phyloP scores from a whole-genome alignment of 1,139 yeast species.

The Pichia sp. region DNA sequence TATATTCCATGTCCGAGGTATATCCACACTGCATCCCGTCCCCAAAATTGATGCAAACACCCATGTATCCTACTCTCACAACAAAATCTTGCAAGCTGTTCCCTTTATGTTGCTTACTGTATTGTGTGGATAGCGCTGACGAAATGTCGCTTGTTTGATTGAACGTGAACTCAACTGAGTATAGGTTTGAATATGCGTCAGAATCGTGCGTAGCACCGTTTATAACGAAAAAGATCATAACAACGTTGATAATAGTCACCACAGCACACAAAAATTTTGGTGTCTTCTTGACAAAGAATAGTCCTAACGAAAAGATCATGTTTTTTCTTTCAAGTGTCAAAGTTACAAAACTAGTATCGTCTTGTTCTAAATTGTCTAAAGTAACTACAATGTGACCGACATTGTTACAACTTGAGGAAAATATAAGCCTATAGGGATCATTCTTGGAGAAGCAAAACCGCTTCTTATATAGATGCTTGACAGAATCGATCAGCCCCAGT shows the following conservation, averaged over 20 bases:
- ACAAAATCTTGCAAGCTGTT: conserved; percentile 30
- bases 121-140: conserved; percentile 35
- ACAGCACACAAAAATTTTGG: conserved; percentile 22
- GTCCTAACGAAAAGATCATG: conserved; percentile 12
- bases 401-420: too few species aligned
- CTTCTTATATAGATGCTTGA: too few species aligned
- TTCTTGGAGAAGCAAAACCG: neutral
- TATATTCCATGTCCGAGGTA: conserved; percentile 13
- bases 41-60: conserved; percentile 41
- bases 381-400: too few species aligned
- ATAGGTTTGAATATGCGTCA: conserved; percentile 42
- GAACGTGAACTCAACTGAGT: conserved; percentile 43
- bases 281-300: conserved; percentile 16
- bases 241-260: conserved; percentile 24
- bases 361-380: too few species aligned
- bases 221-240: conserved; percentile 44
- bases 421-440: too few species aligned
- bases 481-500: too few species aligned
- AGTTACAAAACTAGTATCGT: too few species aligned
- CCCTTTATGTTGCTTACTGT: conserved; percentile 30
- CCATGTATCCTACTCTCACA: conserved; percentile 47
- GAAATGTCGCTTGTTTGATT: conserved; percentile 41
- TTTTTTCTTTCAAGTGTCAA: neutral
- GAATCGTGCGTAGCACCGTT: conserved; percentile 46
- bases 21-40: conserved; percentile 17